phyloP scores from a whole-genome alignment of 371 early-diverging fungal genomes.

The Neoconidiobolus thromboides region DNA sequence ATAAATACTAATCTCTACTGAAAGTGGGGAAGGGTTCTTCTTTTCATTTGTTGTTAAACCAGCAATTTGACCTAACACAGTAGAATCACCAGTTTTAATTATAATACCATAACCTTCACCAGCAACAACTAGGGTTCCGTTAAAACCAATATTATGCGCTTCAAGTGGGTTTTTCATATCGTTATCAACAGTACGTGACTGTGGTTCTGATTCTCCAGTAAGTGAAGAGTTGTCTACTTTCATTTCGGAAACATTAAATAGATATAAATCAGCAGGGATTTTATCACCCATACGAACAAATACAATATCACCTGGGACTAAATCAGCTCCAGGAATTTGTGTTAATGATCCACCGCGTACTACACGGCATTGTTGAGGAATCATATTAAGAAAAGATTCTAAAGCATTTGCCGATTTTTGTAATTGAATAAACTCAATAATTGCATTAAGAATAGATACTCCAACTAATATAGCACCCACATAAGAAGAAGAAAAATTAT shows the following conservation, averaged over 20 bases:
- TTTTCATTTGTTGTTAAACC: slow-evolving; percentile 22
- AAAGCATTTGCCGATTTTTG: slow-evolving; percentile 69
- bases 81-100: slow-evolving; percentile 31
- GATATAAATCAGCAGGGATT: slow-evolving; percentile 47
- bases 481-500: slow-evolving; percentile 51
- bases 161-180: slow-evolving; percentile 19
- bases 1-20: slow-evolving; percentile 44
- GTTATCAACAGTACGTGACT: slow-evolving; percentile 26
- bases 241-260: slow-evolving; percentile 31
- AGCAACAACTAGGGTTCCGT: slow-evolving; percentile 35
- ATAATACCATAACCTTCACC: slow-evolving; percentile 42
- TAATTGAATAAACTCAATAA: slow-evolving; percentile 78
- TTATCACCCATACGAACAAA: slow-evolving; percentile 35
- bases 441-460: slow-evolving; percentile 76
- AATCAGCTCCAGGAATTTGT: background rate
- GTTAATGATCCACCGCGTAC: background rate
- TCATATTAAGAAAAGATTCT: slow-evolving; percentile 72
- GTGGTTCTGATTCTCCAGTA: slow-evolving; percentile 41
- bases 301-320: slow-evolving; percentile 36
- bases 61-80: slow-evolving; percentile 55
- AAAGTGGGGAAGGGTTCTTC: slow-evolving; percentile 29
- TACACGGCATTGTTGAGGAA: slow-evolving; percentile 57
- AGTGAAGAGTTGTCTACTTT: slow-evolving; percentile 44
- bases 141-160: slow-evolving; percentile 33
- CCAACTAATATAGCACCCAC: slow-evolving; percentile 69